Conservation (phyloP, 2,329 filamentous ascomycete species). For the Fusarium euwallaceae region DNA sequence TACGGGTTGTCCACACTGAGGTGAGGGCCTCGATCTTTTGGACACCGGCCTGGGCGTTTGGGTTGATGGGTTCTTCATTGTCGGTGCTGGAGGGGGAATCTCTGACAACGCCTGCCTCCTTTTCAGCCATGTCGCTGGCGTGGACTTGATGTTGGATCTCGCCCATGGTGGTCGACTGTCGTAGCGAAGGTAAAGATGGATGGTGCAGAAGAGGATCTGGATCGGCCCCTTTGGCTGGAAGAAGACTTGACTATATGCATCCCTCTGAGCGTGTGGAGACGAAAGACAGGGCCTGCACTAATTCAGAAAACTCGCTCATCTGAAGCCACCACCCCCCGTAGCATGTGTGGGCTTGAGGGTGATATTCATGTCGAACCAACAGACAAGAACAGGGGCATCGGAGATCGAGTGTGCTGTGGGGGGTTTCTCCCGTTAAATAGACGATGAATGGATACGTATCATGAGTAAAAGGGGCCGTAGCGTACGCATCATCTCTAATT, state of each 20-base stretch:
- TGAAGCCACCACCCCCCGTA: background rate
- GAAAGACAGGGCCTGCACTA: background rate
- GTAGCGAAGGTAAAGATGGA: background rate
- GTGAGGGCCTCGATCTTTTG: slow-evolving; percentile 10
- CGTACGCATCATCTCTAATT: background rate
- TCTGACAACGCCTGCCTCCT: background rate
- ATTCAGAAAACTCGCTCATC: background rate
- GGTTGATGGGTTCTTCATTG: background rate
- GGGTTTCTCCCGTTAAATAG: background rate
- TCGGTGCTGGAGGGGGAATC: background rate
- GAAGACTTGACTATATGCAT: background rate
- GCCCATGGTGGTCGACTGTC: background rate
- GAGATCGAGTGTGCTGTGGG: background rate
- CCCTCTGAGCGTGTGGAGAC: background rate
- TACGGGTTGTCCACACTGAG: background rate
- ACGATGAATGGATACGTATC: background rate
- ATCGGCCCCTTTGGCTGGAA: background rate
- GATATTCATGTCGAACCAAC: background rate
- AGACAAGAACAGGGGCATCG: background rate
- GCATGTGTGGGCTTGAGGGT: background rate
- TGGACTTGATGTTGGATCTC: background rate
- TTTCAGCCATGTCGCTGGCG: background rate
- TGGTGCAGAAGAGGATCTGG: background rate
- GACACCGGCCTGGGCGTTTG: background rate
- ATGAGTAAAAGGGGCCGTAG: background rate